Base-by-base conservation (phyloP, 768 basidiomycete species). In the Udeniomyces megalosporus region DNA sequence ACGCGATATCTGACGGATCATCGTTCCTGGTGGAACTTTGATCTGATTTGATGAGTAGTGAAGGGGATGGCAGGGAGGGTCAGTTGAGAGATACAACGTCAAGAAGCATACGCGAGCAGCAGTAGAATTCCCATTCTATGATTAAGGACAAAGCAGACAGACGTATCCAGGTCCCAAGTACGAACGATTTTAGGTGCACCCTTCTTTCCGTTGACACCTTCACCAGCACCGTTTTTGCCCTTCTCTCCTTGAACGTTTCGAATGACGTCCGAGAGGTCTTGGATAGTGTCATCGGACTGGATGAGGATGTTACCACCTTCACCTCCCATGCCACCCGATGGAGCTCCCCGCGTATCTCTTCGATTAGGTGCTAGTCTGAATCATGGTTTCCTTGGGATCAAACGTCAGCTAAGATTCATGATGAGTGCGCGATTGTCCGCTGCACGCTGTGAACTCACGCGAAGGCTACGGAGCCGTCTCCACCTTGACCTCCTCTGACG, bases 1-100 rank as follows among this genome's bases (percentile, higher is more conserved):
- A 8, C 63, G 63, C 11, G 63, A 65, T 34, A 59, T 65, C 44
- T 65, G 63, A 17, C 63, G 63, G 57, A 65, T 32, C 29, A 59
- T 54, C 0, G 63, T 65, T 4, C 63, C 63, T 8, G 53, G 63
- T 20, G 63, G 63, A 8, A 65, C 63, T 55, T 65, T 65, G 52
- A 65, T 65, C 63, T 65, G n/a, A n/a, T n/a, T n/a, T n/a, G n/a
- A n/a, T n/a, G n/a, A n/a, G n/a, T n/a, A n/a, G n/a, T n/a, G n/a
- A 46, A 6, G 4, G 10, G 29, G 22, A 8, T 29, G n/a, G 11
- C 11, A 24, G 15, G 4, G 46, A 1, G 5, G 26, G 11, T 5
- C 10, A 45, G 14, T 12, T 0, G 24, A 35, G 26, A 31, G 6
- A 52, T 17, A 26, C 28, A 29, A 50, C 8, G 48, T 50, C 7